Evolutionary conservation across 495 filamentous ascomycete species (phyloP).

Genomic region (Aspergillus olivimuriae): DNA sequence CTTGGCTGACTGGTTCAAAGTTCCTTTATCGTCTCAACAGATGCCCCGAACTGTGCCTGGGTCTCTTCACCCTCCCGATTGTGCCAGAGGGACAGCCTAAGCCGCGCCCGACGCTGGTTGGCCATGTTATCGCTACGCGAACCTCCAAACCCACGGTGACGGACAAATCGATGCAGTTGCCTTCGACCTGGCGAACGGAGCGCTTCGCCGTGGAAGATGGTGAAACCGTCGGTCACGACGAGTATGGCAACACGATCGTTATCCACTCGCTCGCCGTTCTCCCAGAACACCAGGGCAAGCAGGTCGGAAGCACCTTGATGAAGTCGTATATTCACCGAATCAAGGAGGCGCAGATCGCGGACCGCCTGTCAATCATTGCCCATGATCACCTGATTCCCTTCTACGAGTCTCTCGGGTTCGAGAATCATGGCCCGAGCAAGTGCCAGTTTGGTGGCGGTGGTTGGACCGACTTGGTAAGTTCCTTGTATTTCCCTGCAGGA

Average conservation of each 20-base stretch:
- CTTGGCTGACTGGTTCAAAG: constrained; percentile 38
- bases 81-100: constrained; percentile 39
- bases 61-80: constrained; percentile 62
- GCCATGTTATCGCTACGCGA: constrained; percentile 73
- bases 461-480: constrained; percentile 61
- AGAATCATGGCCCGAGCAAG: constrained; percentile 57
- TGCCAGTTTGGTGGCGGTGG: constrained; percentile 68
- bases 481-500: not conserved
- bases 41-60: constrained; percentile 75
- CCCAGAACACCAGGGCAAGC: constrained; percentile 65
- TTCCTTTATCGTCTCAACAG: constrained; percentile 72
- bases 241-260: constrained; percentile 65
- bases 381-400: constrained; percentile 64
- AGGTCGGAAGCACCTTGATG: constrained; percentile 70
- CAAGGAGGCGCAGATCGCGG: constrained; percentile 56
- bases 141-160: constrained; percentile 54
- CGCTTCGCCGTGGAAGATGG: constrained; percentile 29
- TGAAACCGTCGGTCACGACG: constrained; percentile 55
- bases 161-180: constrained; percentile 71
- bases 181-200: constrained; percentile 53
- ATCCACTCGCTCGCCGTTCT: constrained; percentile 78
- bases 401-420: constrained; percentile 74
- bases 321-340: constrained; percentile 70
- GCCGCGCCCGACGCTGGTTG: constrained; percentile 56
- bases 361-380: constrained; percentile 72